Evolutionary conservation across 2,329 filamentous ascomycete genomes (phyloP).

Genomic region (Monosporascus ibericus): DNA sequence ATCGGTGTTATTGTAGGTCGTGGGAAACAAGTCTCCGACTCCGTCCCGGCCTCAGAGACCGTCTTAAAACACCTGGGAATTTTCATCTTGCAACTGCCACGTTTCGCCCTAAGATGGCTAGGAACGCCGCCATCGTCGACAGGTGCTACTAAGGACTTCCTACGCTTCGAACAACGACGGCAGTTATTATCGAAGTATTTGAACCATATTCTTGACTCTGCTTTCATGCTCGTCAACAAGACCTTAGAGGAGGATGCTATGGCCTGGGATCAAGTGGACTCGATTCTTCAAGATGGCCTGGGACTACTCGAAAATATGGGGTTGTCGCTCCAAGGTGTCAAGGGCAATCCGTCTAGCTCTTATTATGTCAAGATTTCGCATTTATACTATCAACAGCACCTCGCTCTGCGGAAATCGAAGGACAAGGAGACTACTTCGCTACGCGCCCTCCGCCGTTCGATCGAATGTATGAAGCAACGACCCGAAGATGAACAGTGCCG

Average conservation of each 20-base stretch:
- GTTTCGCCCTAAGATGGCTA: conserved; percentile 56
- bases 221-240: conserved; percentile 49
- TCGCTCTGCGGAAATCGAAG: conserved; percentile 42
- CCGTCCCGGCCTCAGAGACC: conserved; percentile 6
- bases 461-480: conserved; percentile 54
- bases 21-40: conserved; percentile 4
- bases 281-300: conserved; percentile 50
- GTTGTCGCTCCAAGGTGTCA: conserved; percentile 24
- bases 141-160: conserved; percentile 47
- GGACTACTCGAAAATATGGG: conserved; percentile 48
- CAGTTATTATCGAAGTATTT: conserved; percentile 46
- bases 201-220: conserved; percentile 54
- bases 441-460: conserved; percentile 55
- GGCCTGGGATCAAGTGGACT: conserved; percentile 50
- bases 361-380: conserved; percentile 65
- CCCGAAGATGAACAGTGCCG: conserved; percentile 49
- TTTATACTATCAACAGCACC: conserved; percentile 61
- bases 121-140: conserved; percentile 49
- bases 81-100: conserved; percentile 52
- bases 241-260: conserved; percentile 41
- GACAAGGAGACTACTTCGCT: conserved; percentile 39
- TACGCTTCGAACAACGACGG: conserved; percentile 57
- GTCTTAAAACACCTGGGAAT: conserved; percentile 40
- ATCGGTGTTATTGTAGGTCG: conserved; percentile 38
- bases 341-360: conserved; percentile 27